These are phyloP conservation scores for Eutrema yunnanense DNA, from an alignment of 345 rosid species.

Conservation along the genomic window DNA sequence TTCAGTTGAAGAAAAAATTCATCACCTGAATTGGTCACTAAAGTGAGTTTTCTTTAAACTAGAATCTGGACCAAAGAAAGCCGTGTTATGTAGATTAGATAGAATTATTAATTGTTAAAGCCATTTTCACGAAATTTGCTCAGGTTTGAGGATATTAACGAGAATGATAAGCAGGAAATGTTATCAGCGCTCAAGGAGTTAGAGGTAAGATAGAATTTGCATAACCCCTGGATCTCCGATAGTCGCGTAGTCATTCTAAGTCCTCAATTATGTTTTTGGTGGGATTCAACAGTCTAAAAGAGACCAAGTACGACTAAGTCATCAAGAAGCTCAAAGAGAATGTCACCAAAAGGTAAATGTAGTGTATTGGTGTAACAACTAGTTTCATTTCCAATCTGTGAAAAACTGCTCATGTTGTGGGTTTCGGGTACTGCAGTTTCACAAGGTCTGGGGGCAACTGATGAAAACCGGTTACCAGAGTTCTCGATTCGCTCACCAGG, in stretches of 20 bases:
- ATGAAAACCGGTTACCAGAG: slow-evolving; percentile 98
- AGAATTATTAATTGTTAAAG: neutral
- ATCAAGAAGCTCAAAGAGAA: slow-evolving; percentile 67
- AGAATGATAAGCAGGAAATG: slow-evolving; percentile 41
- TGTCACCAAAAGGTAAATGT: slow-evolving; percentile 62
- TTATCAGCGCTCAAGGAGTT: slow-evolving; percentile 36
- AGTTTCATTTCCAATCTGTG: neutral
- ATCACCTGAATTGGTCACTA: slow-evolving; percentile 79
- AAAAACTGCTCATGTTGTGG: neutral
- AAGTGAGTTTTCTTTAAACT: slow-evolving; percentile 41
- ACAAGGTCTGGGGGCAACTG: slow-evolving; percentile 93
- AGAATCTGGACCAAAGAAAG: neutral
- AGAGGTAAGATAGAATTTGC: slow-evolving; percentile 42
- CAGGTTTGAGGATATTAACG: slow-evolving; percentile 52
- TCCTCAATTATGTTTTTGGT: neutral
- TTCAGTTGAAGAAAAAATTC: slow-evolving; percentile 77
- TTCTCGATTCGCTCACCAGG: slow-evolving; percentile 99
- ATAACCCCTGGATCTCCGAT: neutral
- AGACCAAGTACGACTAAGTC: slow-evolving; percentile 47
- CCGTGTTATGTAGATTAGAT: neutral
- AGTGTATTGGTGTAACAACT: neutral
- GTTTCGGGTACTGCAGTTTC: slow-evolving; percentile 49
- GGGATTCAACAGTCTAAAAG: slow-evolving; percentile 39
- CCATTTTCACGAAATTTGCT: neutral
- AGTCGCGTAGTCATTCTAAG: neutral